Evolutionary conservation across 805 yeast species (phyloP), one percentile per base, ranked within the genome.

Genomic region (Blastobotrys peoriensis): DNA sequence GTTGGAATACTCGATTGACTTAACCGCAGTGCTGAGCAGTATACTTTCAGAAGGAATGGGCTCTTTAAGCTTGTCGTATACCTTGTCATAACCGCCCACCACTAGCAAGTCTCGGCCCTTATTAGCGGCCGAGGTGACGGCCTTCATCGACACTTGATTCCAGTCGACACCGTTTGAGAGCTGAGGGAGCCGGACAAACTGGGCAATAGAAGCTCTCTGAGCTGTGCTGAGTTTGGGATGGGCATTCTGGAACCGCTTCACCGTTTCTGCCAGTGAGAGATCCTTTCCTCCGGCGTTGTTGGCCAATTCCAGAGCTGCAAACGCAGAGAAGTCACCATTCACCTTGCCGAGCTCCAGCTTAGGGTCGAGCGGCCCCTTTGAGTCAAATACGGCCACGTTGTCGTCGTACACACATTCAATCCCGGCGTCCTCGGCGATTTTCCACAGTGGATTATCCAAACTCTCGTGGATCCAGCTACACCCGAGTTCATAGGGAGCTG

Each of bases 391-490:
- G 13, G 21, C 36, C 8, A 33, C 34, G 13, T 33, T 22, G 39
- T 40, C 48, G 22, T 47, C 50, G 18, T 44, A 47, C 30, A 36
- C 33, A 9, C 38, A 35, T 13, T 36, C 45, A 10, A 47, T 33
- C 17, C 35, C 41, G 28, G 40, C 43, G 6, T 41, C 33, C 34
- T 39, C 30, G 16, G 41, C 40, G 3, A 47, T 21, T 1, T 43
- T 71, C 55, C 83, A 78, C 15, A 81, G 65, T 2, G 70, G 68
- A 57, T 85, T 85, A 35, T 75, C 69, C 38, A 85, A 62, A 1
- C 86, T 76, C 53, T 85, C 93, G 55, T 86, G 95, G 54, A 81
- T 85, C 94, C 94, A 85, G 10, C 85, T 73, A 0, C 89, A 93
- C 1, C 95, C 95, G 15, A 86, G 51, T 59, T 86, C 94, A 53